Base-by-base conservation (phyloP, 2,329 filamentous ascomycete genomes). In the Alternaria triticimaculans region DNA sequence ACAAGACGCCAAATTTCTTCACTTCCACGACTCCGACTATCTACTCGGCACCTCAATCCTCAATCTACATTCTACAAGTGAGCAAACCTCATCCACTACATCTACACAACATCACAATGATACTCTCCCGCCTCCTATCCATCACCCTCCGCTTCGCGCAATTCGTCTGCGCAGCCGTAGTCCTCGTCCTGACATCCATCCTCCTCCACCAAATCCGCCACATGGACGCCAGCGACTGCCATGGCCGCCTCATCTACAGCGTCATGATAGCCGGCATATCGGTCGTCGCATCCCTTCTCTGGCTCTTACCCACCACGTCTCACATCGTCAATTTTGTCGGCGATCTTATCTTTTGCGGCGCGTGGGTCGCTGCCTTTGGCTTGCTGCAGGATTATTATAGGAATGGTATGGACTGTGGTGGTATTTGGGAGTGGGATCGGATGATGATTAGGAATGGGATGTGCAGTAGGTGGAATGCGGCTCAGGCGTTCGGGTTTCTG, bases 211-310 rank as follows among this genome's bases (percentile, higher is more conserved):
- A 70, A 44, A 55, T 61, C 26, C 46, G 64, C 64, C 62, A 72
- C 37, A 65, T 82, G 45, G 78, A 83, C 44, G 82, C 84, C 57
- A 78, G 83, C 63, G 89, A 87, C 85, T 80, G 84, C 20, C 81
- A 87, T 44, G 87, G 85, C 46, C 88, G 91, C 59, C 90, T 90
- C 83, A 92, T 94, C 80, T 94, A 93, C 83, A 88, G 90, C 61
- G 87, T 90, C 74, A 87, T 92, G 15, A 84, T 94, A 20, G 89
- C 92, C 7, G 88, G 84, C 23, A 73, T 94, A 28, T 88, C 89
- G 15, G 88, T 93, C 55, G 77, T 94, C 49, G 82, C 92, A 15
- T 84, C 87, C 9, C 80, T 94, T 21, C 76, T 94, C 66, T 92
- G 90, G 87, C 83, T 94, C 33, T 83, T 94, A 30, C 91, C 91